phyloP scores from a whole-genome alignment of 202 grass and related monocot species.

The Eragrostis tef region DNA sequence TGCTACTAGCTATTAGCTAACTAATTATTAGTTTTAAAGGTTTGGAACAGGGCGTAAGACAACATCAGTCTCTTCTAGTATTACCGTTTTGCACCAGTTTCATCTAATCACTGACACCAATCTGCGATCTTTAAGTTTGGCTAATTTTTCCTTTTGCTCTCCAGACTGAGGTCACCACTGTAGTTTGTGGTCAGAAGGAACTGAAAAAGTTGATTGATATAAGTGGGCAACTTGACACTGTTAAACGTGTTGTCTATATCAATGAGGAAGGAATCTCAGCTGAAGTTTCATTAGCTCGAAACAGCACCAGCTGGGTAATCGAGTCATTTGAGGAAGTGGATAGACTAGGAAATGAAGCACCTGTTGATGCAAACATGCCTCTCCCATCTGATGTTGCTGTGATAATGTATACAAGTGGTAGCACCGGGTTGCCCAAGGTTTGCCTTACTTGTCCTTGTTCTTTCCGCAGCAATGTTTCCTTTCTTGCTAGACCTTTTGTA shows the following conservation, averaged over 20 bases:
- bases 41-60: too few relatives aligned
- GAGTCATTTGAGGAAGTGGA: conserved; percentile 68
- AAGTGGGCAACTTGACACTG: conserved; percentile 73
- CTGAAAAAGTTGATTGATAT: conserved; percentile 90
- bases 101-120: neutral
- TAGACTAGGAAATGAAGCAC: conserved; percentile 70
- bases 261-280: conserved; percentile 71
- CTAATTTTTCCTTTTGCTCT: conserved; percentile 35
- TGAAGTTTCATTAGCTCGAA: conserved; percentile 73
- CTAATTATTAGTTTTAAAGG: too few relatives aligned
- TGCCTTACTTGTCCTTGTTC: conserved; percentile 11
- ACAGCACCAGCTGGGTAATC: conserved; percentile 65
- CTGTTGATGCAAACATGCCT: conserved; percentile 73
- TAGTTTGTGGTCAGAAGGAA: conserved; percentile 87
- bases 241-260: conserved; percentile 80
- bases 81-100: conserved; percentile 10
- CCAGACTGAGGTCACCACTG: conserved; percentile 91
- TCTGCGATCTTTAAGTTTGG: conserved; percentile 9
- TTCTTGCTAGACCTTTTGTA: conserved; percentile 2
- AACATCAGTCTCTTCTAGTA: conserved; percentile 9
- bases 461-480: neutral
- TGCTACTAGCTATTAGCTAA: too few relatives aligned
- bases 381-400: conserved; percentile 71
- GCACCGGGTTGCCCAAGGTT: conserved; percentile 96
- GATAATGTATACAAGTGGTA: conserved; percentile 99